Percentiles rank a stretch among this genome's conserved stretches.
Conservation (phyloP, 2,329 filamentous ascomycete genomes). For the Sporothrix pallida region DNA sequence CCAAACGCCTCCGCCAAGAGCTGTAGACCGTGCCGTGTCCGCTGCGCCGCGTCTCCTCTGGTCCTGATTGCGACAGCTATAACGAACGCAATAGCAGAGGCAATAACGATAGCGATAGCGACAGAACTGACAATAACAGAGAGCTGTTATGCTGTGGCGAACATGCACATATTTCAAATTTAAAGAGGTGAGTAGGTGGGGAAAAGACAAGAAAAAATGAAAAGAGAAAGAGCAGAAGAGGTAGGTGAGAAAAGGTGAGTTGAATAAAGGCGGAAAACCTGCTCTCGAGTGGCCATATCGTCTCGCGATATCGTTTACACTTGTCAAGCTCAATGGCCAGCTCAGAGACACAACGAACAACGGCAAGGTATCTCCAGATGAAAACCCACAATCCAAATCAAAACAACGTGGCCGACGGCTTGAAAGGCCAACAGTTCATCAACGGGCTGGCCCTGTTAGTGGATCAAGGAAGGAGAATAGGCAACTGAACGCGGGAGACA, state of each 20-base stretch:
- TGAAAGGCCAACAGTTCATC: not conserved
- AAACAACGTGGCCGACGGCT: not conserved
- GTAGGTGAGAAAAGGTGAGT: not conserved
- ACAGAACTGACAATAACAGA: not conserved
- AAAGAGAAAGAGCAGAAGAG: not conserved
- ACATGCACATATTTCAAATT: not conserved
- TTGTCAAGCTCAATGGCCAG: not conserved
- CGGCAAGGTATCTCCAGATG: not conserved
- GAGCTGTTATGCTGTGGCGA: not conserved
- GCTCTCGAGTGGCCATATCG: not conserved
- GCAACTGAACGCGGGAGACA: too few relatives aligned
- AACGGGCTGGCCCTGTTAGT: not conserved
- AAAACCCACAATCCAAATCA: too few relatives aligned
- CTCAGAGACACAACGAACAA: not conserved
- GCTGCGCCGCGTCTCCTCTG: constrained; percentile 2
- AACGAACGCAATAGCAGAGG: too few relatives aligned
- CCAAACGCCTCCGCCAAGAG: not conserved
- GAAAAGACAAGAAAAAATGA: not conserved
- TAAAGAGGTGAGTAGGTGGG: not conserved
- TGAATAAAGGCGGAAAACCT: not conserved
- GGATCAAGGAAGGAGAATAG: not conserved
- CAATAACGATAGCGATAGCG: too few relatives aligned
- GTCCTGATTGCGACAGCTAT: not conserved
- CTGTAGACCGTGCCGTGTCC: constrained; percentile 11
- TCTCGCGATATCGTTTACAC: not conserved